Evolutionary conservation across 2,329 filamentous ascomycete species (phyloP).

Genomic region (Hypoxylon sp.): DNA sequence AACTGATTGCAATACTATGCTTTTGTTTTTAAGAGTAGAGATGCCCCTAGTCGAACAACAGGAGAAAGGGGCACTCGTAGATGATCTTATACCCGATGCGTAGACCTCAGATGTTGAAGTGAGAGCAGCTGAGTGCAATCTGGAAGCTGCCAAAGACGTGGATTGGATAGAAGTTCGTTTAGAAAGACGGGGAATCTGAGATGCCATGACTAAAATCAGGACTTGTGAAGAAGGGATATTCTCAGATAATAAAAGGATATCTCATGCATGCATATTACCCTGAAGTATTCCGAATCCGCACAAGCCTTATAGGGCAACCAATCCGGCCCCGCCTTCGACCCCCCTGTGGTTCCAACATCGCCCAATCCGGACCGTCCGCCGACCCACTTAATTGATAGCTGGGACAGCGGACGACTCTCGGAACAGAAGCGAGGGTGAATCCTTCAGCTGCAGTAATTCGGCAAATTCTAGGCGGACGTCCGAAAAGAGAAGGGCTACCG

Average conservation of each 20-base stretch:
- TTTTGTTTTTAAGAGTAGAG: background rate
- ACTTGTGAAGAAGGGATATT: background rate
- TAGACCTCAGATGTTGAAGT: constrained; percentile 1
- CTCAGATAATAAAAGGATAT: background rate
- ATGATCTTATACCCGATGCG: background rate
- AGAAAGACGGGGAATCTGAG: constrained; percentile 13
- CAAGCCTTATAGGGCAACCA: constrained; percentile 10
- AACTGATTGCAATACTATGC: background rate
- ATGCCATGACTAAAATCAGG: constrained; percentile 10
- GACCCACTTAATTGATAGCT: background rate
- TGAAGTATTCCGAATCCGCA: background rate
- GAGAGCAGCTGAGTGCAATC: constrained; percentile 2
- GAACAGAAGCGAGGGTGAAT: background rate
- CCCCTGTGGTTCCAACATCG: background rate
- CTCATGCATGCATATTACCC: background rate
- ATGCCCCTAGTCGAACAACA: background rate
- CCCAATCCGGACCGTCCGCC: constrained; percentile 8
- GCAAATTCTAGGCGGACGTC: constrained; percentile 7
- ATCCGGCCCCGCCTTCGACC: background rate
- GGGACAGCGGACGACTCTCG: background rate
- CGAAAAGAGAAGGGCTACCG: constrained; percentile 2
- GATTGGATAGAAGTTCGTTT: constrained; percentile 8
- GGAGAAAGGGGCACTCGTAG: background rate
- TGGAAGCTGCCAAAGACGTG: background rate
- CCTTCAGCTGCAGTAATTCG: constrained; percentile 16